Conservation (phyloP, 2,329 filamentous ascomycete genomes). For the Penicillium italicum region DNA sequence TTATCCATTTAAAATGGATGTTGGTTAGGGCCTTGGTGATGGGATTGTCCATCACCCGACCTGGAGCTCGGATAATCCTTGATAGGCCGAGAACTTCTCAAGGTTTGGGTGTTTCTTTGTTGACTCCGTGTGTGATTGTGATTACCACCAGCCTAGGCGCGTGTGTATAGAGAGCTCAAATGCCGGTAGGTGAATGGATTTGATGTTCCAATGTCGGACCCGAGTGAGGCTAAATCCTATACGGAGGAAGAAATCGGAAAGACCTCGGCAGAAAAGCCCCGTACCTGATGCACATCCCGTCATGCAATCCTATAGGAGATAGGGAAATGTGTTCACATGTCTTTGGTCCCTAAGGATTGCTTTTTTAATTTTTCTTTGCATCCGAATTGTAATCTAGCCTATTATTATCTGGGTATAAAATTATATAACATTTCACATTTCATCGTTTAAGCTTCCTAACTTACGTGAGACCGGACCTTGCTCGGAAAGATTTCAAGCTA, state of each 20-base stretch:
- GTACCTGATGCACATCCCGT: background rate
- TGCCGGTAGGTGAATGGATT: background rate
- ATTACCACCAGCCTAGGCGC: background rate
- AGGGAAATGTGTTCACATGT: background rate
- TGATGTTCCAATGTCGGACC: background rate
- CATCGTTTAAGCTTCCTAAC: background rate
- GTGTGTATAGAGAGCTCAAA: background rate
- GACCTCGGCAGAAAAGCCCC: background rate
- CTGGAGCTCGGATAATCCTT: constrained; percentile 3
- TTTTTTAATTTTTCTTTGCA: background rate
- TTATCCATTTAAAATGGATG: background rate
- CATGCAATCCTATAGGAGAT: constrained; percentile 1
- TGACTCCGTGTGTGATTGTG: background rate
- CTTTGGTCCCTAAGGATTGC: background rate
- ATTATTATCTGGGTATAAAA: background rate
- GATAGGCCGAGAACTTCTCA: background rate
- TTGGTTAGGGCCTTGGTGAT: background rate
- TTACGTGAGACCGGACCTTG: background rate
- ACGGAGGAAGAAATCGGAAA: background rate
- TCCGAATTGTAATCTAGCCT: background rate
- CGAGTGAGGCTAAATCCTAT: background rate
- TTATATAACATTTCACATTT: no score
- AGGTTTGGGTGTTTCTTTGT: background rate
- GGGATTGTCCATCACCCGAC: background rate
- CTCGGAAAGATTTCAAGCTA: background rate